These are phyloP conservation scores for Coriaria nepalensis DNA, from an alignment of 306 rosid species.

Conservation along the genomic window DNA sequence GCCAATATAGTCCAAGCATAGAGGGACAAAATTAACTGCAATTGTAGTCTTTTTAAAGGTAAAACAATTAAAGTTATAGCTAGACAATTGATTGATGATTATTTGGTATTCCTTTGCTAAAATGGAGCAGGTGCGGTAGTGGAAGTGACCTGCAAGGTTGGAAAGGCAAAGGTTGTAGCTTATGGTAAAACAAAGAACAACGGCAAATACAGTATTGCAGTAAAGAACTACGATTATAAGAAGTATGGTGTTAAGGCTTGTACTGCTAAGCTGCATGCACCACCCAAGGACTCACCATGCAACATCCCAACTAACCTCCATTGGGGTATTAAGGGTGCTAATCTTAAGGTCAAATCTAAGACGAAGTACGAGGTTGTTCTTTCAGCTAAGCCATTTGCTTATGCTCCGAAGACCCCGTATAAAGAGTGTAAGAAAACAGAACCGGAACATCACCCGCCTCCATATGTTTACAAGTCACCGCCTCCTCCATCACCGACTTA, in stretches of 20 bases:
- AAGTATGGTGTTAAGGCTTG: slow-evolving; percentile 61
- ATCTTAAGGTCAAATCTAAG: slow-evolving; percentile 57
- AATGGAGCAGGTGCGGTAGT: slow-evolving; percentile 52
- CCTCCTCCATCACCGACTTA: slow-evolving; percentile 4
- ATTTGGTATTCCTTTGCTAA: not conserved
- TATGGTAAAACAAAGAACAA: slow-evolving; percentile 72
- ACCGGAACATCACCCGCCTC: slow-evolving; percentile 47
- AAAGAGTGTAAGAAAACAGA: slow-evolving; percentile 42
- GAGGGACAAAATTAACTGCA: too few relatives aligned
- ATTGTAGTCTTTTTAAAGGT: too few relatives aligned
- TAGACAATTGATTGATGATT: not conserved
- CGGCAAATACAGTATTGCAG: slow-evolving; percentile 55
- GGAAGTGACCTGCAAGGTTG: slow-evolving; percentile 67
- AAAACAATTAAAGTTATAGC: too few relatives aligned
- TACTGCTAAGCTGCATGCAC: slow-evolving; percentile 60
- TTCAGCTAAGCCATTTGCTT: slow-evolving; percentile 62
- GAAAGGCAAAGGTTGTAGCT: slow-evolving; percentile 39
- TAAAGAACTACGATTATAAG: slow-evolving; percentile 41
- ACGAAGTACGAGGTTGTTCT: slow-evolving; percentile 61
- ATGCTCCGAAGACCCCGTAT: slow-evolving; percentile 59
- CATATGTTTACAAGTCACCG: slow-evolving; percentile 32
- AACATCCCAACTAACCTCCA: slow-evolving; percentile 55
- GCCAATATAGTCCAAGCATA: too few relatives aligned
- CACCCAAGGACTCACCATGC: slow-evolving; percentile 68
- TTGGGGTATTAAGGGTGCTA: slow-evolving; percentile 43